Evolutionary conservation across 2,329 filamentous ascomycete genomes (phyloP).

Genomic region (Fusarium stilboides): DNA sequence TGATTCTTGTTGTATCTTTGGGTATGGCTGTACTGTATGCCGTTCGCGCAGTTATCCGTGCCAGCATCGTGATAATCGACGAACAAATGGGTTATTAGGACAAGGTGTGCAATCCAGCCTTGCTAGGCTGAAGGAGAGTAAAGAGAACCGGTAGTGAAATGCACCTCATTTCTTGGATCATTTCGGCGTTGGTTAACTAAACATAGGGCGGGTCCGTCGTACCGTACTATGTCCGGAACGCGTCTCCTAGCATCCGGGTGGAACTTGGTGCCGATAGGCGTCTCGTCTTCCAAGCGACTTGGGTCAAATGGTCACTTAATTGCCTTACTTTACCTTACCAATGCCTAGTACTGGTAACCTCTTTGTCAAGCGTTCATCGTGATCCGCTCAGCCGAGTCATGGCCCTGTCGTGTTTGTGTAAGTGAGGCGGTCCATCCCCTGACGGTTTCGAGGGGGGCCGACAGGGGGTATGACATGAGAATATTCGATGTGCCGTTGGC

Average conservation of each 20-base stretch:
- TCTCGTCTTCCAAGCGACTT: slow-evolving; percentile 9
- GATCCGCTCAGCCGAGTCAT: slow-evolving; percentile 40
- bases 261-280: slow-evolving; percentile 20
- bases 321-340: no score
- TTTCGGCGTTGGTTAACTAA: background rate
- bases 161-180: slow-evolving; percentile 12
- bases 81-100: background rate
- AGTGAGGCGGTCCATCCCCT: slow-evolving; percentile 35
- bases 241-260: slow-evolving; percentile 7
- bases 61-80: background rate
- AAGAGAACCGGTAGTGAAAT: no score
- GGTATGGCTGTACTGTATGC: background rate
- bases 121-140: background rate
- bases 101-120: background rate
- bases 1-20: background rate
- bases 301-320: background rate
- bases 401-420: slow-evolving; percentile 31
- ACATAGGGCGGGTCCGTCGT: slow-evolving; percentile 11
- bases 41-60: background rate
- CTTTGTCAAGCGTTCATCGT: slow-evolving; percentile 18
- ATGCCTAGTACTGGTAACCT: slow-evolving; percentile 4
- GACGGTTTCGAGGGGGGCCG: slow-evolving; percentile 2
- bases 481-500: background rate
- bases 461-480: slow-evolving; percentile 3
- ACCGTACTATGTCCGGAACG: background rate